Conservation (phyloP, 345 rosid species). For the Salix purpurea region DNA sequence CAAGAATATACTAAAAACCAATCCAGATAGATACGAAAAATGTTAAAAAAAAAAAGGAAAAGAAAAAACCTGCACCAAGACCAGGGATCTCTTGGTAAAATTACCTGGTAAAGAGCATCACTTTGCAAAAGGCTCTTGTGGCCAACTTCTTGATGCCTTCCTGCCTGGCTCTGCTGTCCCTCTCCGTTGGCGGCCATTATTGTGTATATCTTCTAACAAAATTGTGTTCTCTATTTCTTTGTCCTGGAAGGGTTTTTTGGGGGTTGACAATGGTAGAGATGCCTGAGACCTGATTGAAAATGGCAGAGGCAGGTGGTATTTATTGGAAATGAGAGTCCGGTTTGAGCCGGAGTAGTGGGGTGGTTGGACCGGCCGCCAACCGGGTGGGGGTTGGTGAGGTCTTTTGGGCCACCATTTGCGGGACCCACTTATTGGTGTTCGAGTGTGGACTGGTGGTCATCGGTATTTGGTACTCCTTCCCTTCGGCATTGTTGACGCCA, state of each 20-base stretch:
- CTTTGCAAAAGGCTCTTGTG: slow-evolving; percentile 93
- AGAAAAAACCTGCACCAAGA: neutral
- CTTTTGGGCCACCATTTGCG: no score
- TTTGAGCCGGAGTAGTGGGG: slow-evolving; percentile 2
- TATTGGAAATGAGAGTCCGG: slow-evolving; percentile 1
- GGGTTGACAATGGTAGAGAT: neutral
- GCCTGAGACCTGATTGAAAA: slow-evolving; percentile 1
- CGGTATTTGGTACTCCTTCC: no score
- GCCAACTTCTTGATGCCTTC: slow-evolving; percentile 86
- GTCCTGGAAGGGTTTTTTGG: no score
- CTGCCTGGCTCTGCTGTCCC: slow-evolving; percentile 46
- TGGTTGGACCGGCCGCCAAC: slow-evolving; percentile 4
- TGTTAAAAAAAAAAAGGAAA: neutral
- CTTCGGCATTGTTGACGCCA: no score
- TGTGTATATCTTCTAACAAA: neutral
- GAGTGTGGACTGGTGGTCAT: neutral
- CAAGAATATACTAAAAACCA: slow-evolving; percentile 64
- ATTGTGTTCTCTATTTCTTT: neutral
- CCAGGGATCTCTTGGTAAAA: neutral
- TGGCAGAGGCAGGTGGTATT: neutral
- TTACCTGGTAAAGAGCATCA: slow-evolving; percentile 91
- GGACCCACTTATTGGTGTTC: neutral
- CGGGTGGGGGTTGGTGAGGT: slow-evolving; percentile 25
- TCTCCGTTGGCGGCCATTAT: slow-evolving; percentile 52
- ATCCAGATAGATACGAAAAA: neutral